These are phyloP conservation scores for Rhynchospora tenuis DNA, from an alignment of 176 grass and related monocot species.

Conservation along the genomic window DNA sequence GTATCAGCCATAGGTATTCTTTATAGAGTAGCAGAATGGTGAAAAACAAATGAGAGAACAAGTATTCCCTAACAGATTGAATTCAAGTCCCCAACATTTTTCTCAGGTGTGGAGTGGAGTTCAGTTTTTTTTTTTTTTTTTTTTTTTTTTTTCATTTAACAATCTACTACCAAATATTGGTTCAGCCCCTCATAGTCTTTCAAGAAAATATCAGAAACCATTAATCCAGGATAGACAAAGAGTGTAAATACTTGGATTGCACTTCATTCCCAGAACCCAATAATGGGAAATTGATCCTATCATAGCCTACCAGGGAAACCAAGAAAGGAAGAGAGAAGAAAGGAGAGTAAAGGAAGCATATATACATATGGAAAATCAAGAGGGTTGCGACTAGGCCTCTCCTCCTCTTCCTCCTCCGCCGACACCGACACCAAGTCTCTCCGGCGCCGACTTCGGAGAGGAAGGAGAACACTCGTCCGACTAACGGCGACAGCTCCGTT, in stretches of 20 bases:
- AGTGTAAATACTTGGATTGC: too few species aligned
- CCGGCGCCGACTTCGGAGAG: not conserved
- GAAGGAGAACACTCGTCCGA: not conserved
- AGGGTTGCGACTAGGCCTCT: not conserved
- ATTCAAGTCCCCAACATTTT: not conserved
- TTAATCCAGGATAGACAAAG: too few species aligned
- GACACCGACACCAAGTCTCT: not conserved
- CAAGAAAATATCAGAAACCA: too few species aligned
- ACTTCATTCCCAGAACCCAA: too few species aligned
- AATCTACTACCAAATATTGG: too few species aligned
- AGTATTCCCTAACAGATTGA: not conserved
- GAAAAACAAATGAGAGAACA: not conserved
- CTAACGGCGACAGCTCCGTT: not conserved
- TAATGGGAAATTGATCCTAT: too few species aligned
- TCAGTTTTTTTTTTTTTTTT: too few species aligned
- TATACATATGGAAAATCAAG: conserved; percentile 16
- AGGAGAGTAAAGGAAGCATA: not conserved
- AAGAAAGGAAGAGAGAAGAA: not conserved
- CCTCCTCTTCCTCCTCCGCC: not conserved
- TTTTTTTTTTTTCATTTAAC: too few species aligned
- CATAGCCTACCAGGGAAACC: too few species aligned
- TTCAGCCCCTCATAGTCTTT: too few species aligned
- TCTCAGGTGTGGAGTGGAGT: not conserved
- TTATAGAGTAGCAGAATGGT: not conserved
- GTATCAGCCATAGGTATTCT: not conserved